These are phyloP conservation scores for Melampsora americana DNA, from an alignment of 1,284 basidiomycete genomes.

Conservation along the genomic window DNA sequence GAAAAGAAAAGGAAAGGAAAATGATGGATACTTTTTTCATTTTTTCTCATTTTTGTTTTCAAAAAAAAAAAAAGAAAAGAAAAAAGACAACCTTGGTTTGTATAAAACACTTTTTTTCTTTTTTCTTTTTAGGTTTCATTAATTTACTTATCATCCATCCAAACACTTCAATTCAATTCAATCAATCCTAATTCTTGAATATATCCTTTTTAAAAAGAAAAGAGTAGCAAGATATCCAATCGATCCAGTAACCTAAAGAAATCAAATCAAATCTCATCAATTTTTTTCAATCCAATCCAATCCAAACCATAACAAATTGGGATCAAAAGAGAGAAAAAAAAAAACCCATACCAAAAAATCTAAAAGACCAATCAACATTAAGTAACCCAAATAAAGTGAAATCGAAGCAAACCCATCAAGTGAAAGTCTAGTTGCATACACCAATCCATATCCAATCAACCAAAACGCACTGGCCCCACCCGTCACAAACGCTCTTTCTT, in stretches of 20 bases:
- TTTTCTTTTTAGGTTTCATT: no score
- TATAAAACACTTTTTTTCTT: no score
- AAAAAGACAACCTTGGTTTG: no score
- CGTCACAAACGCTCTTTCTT: conserved; percentile 91
- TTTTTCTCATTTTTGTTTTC: no score
- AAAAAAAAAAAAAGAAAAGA: no score
- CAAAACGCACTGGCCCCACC: conserved; percentile 92
- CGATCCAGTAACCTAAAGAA: conserved; percentile 60
- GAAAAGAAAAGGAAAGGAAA: no score
- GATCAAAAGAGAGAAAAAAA: conserved; percentile 50
- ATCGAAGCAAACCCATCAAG: conserved; percentile 79
- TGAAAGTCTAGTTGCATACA: conserved; percentile 77
- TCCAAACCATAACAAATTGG: conserved; percentile 1
- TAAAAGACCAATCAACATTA: conserved; percentile 74
- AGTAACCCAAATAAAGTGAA: conserved; percentile 84
- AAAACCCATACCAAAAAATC: conserved; percentile 83
- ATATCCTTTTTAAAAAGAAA: conserved; percentile 76
- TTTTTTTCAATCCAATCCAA: no score
- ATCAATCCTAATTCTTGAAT: conserved; percentile 63
- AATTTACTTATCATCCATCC: no score
- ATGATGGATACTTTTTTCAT: no score
- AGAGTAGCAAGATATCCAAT: conserved; percentile 84
- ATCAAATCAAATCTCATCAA: conserved; percentile 34
- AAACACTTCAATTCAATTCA: conserved; percentile 46
- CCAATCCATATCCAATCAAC: conserved; percentile 69